Base-by-base conservation (phyloP, 192 early-diverging fungal species). In the Radiomyces spectabilis region DNA sequence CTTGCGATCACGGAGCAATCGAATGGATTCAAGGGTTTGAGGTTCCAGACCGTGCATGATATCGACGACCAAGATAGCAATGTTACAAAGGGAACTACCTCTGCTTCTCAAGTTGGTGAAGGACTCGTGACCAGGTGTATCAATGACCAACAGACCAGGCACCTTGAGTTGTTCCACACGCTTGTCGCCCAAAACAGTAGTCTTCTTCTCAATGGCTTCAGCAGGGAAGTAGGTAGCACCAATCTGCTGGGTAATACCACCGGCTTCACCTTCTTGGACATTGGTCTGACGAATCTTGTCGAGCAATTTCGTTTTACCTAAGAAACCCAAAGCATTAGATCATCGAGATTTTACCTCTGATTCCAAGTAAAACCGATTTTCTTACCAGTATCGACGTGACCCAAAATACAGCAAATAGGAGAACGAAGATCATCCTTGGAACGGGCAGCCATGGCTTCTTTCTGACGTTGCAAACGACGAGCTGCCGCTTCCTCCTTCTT, bases 241-340 rank as follows among this genome's bases (percentile, higher is more conserved):
- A 55, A 99, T 99, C 66, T 99, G 97, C 72, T 99, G 97, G 9
- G 97, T 99, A 68, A 99, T 99, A 72, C 97, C 97, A 62, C 97
- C 97, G 30, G 97, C 97, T 83, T 99, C 97, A 51, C 94, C 94
- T 53, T 89, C 97, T 74, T 98, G 95, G 15, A 99, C 97, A 75
- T 96, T 96, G 25, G 97, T 99, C 69, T 98, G 94, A 41, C 97
- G 84, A 72, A 99, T 94, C 82, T 96, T 97, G 77, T 99, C 97
- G 35, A 99, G 78, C 24, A 99, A 71, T 75, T 97, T 98, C 27
- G 97, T 99, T 68, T 92, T 91, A 31, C 46, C 46, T 48, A 13
- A 9, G n/a, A 43, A 43, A 43, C 18, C 16, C 58, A 50, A 47
- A 41, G 33, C 8, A 43, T 21, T 6, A 1, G 24, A 35, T 35